Base-by-base conservation (phyloP, 331 rosid genomes). In the Saraca asoca region DNA sequence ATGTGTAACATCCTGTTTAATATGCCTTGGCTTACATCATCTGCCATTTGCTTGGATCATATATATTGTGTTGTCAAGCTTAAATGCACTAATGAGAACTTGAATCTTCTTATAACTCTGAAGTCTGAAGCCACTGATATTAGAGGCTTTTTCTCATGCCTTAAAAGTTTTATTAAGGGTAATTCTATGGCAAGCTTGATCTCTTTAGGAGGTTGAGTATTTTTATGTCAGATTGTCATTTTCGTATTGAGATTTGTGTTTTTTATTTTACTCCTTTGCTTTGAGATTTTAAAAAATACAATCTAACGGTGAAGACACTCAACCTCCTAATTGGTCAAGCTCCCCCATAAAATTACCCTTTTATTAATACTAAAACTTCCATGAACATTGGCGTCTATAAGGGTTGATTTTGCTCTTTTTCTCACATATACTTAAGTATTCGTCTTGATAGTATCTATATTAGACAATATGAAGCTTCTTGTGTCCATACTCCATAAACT, bases 41-140 rank as follows among this genome's bases (percentile, higher is more conserved):
- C 13, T 43, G n/a, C 49, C 5, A 20, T 19, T 58, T 77, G 34
- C 70, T 65, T 64, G 56, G 58, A 37, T 62, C 49, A 15, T 31
- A 20, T 44, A 65, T 18, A 8, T 62, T 60, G 54, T 51, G 55
- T 12, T 64, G 44, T 19, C 70, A 64, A 58, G 51, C 66, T 57
- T 70, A 46, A 62, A 72, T 50, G 29, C 70, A n/a, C 29, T 72
- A 61, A 38, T 48, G 42, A 44, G 67, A 53, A 62, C 66, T 29
- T 71, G 50, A 38, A 13, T 44, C 51, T 55, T 65, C 49, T 39
- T 39, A 24, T 24, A 24, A 24, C 31, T 24, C 31, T 24, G 31
- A 39, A 39, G 1, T 39, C 2, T 8, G 43, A 39, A 39, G 43
- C 11, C 8, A 48, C 60, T 37, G 49, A 46, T 51, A 43, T 37